Percentiles rank a stretch among this genome's conserved stretches.
These are phyloP conservation scores for Pulveroboletus frians DNA, from an alignment of 768 basidiomycete genomes.

Conservation along the genomic window DNA sequence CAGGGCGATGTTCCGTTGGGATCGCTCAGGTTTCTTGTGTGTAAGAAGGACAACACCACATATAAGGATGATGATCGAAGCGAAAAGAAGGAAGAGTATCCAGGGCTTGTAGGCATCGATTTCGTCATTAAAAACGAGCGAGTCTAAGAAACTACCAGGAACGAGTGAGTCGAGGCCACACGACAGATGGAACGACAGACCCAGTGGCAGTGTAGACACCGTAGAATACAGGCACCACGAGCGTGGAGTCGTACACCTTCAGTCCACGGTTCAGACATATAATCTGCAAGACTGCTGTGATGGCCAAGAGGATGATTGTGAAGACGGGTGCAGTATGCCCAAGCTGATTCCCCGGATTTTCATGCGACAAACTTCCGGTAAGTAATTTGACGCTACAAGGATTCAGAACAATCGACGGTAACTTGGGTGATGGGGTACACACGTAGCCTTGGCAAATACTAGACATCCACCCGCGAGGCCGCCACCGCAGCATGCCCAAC, in stretches of 20 bases:
- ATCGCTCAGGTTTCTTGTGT: constrained; percentile 78
- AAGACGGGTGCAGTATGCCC: constrained; percentile 77
- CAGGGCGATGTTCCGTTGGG: constrained; percentile 25
- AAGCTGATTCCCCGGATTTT: constrained; percentile 84
- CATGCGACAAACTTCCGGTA: constrained; percentile 69
- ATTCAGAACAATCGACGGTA: constrained; percentile 5
- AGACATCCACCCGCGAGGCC: constrained; percentile 85
- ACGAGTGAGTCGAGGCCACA: constrained; percentile 7
- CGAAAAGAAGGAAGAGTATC: constrained; percentile 83
- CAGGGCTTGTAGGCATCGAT: constrained; percentile 82
- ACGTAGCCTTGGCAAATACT: constrained; percentile 65
- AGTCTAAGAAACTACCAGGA: constrained; percentile 50
- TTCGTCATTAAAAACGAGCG: constrained; percentile 77
- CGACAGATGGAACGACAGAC: constrained; percentile 34
- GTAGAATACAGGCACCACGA: constrained; percentile 94
- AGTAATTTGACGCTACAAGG: constrained; percentile 67
- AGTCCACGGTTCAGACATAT: constrained; percentile 87
- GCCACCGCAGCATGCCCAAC: constrained; percentile 91
- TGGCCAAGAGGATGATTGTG: constrained; percentile 53
- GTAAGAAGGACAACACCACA: constrained; percentile 91
- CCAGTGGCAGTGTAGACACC: constrained; percentile 85
- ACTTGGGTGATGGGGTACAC: constrained; percentile 5
- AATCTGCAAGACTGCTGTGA: constrained; percentile 86
- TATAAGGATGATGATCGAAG: constrained; percentile 82
- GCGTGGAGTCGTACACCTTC: constrained; percentile 83